Base-by-base conservation (phyloP, 176 grass and related monocot genomes). In the Triticum urartu region DNA sequence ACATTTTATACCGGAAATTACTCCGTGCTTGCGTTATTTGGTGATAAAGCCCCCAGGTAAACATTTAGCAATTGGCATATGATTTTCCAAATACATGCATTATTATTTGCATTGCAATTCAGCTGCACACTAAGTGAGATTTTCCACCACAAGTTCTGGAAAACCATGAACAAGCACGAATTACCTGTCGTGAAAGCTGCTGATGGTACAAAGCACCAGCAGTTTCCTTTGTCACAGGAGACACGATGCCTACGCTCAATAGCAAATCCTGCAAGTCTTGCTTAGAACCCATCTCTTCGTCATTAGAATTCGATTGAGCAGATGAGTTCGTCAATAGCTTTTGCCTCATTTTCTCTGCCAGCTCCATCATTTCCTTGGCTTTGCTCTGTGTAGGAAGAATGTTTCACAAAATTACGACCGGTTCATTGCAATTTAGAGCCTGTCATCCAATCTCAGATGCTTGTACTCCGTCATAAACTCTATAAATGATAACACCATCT, bases 211-310 rank as follows among this genome's bases (percentile, higher is more conserved):
- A 79, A 81, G 94, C 94, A 75, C 97, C 97, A 75, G 97, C 97
- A 7, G 97, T 93, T 90, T 99, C 97, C 89, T 99, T 99, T 54
- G 97, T 97, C 71, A 99, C 97, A 11, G 94, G 97, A 21, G 94
- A 97, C 48, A 86, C 94, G 48, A 99, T 93, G 75, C 97, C 97
- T 5, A 99, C 90, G 69, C 90, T 99, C 80, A 99, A 79, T 59
- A 99, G 82, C 94, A 86, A 99, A 91, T 99, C 97, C 91, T 99
- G 97, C 90, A 99, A 97, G 60, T 99, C 97, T 90, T 99, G 97
- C 86, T 99, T 99, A 72, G 97, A 95, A 5, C 85, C 94, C 92
- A 97, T 88, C 77, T 97, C 97, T 84, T 97, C 97, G 81, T 99
- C 94, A 85, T 87, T 90, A 24, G 94, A 83, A 88, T 90, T 98